Base-by-base conservation (phyloP, 768 basidiomycete genomes). In the Cantharellus anzutake region DNA sequence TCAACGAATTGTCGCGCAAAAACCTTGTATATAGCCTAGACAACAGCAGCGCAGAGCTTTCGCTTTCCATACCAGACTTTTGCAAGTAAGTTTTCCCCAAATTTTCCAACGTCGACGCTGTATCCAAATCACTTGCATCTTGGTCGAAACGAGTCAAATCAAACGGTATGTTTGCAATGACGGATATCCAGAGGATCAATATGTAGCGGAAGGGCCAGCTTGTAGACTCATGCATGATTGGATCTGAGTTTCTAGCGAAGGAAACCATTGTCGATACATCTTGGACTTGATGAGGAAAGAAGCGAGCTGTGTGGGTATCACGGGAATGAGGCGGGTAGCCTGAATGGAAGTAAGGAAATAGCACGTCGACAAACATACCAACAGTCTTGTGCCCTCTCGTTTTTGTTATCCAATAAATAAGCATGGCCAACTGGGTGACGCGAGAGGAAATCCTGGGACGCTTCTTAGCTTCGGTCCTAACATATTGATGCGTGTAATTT, bases 141-240 rank as follows among this genome's bases (percentile, higher is more conserved):
- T 62, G 35, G 2, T 91, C 89, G 59, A 96, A 89, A 65, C 89
- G 86, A 39, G 80, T 76, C 42, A 99, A 73, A 67, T 88, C 83
- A 69, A 99, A 99, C 0, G 96, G 96, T 16, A 97, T 83, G 73
- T 87, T 89, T 72, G 86, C 85, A 55, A 96, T 84, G 34, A 99
- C 78, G 29, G 88, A 86, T n/a, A 98, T 76, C 94, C 94, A 98
- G 5, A 96, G 74, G 4, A 99, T 74, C 35, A 88, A 73, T 39
- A 86, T 76, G 67, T 93, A 91, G 61, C 90, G 83, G 57, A 90
- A 69, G 34, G 84, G 72, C 96, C 96, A 98, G 42, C 81, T 78
- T 4, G 68, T 66, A 0, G 68, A 63, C 55, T 71, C 69, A 60
- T 74, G 68, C 11, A 70, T 72, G 5, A 76, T 72, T 37, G 73